These are phyloP conservation scores for Eimeria necatrix DNA, from an alignment of 169 alveolate species.

Conservation along the genomic window DNA sequence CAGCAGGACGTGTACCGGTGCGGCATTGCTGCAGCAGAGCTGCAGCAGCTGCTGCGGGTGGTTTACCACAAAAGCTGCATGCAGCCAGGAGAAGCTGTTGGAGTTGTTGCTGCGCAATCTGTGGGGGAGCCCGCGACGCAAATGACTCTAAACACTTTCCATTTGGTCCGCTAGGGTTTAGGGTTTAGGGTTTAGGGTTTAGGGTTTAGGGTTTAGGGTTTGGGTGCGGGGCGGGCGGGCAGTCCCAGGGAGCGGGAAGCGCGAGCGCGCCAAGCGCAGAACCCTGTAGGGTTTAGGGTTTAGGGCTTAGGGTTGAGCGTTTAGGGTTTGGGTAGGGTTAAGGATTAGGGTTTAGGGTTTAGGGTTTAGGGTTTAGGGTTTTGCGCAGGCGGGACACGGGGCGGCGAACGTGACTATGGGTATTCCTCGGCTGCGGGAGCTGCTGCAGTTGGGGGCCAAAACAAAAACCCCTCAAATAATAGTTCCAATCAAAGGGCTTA, in stretches of 20 bases:
- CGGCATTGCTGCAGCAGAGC: constrained; percentile 21
- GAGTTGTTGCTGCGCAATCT: constrained; percentile 98
- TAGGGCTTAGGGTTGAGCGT: not conserved
- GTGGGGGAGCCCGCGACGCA: constrained; percentile 99
- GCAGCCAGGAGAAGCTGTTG: constrained; percentile 98
- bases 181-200: not conserved
- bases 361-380: too few relatives aligned
- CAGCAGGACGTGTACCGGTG: not conserved
- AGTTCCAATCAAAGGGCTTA: constrained; percentile 1
- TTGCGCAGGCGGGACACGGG: constrained; percentile 91
- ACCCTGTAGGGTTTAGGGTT: constrained; percentile 6
- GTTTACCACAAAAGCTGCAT: constrained; percentile 32
- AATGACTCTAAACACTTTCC: constrained; percentile 99
- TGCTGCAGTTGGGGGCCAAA: constrained; percentile 89
- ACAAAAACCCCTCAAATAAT: constrained; percentile 59
- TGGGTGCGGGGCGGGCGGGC: not conserved
- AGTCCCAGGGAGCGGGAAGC: too few relatives aligned
- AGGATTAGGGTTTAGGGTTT: not conserved
- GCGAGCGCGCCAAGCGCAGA: too few relatives aligned
- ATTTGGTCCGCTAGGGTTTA: constrained; percentile 96
- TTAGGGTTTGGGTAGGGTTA: too few relatives aligned
- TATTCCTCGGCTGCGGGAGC: constrained; percentile 99
- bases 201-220: not conserved
- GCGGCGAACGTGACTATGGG: constrained; percentile 99
- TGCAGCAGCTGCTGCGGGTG: constrained; percentile 54